Evolutionary conservation across 345 rosid genomes (phyloP).

Genomic region (Jatropha curcas): DNA sequence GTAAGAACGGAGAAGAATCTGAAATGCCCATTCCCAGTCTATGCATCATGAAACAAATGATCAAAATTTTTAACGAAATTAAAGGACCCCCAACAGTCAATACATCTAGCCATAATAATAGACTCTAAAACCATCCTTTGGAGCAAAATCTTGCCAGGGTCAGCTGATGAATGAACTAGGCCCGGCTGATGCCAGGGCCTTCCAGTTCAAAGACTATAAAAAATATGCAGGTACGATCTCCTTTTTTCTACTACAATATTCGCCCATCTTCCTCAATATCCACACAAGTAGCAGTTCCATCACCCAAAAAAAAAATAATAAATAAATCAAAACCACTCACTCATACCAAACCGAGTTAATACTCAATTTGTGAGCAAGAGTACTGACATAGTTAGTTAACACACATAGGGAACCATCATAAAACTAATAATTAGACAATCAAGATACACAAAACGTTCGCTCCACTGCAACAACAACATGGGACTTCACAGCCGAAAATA

Average conservation of each 20-base stretch:
- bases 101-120: background rate
- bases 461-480: background rate
- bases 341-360: background rate
- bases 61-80: background rate
- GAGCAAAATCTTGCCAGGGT: background rate
- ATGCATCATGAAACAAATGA: background rate
- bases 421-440: background rate
- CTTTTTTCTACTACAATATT: background rate
- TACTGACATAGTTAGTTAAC: background rate
- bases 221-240: background rate
- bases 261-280: background rate
- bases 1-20: background rate
- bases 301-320: too few relatives aligned
- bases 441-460: background rate
- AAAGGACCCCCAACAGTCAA: background rate
- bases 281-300: background rate
- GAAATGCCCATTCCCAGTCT: background rate
- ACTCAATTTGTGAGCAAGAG: background rate
- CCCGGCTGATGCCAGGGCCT: background rate
- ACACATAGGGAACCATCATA: background rate
- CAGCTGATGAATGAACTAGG: background rate
- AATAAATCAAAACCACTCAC: slow-evolving; percentile 1
- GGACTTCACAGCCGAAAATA: background rate
- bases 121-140: too few relatives aligned
- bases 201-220: background rate